Evolutionary conservation across 495 filamentous ascomycete genomes (phyloP), one percentile per base, ranked within the genome.

Genomic region (Cercophora newfieldiana): DNA sequence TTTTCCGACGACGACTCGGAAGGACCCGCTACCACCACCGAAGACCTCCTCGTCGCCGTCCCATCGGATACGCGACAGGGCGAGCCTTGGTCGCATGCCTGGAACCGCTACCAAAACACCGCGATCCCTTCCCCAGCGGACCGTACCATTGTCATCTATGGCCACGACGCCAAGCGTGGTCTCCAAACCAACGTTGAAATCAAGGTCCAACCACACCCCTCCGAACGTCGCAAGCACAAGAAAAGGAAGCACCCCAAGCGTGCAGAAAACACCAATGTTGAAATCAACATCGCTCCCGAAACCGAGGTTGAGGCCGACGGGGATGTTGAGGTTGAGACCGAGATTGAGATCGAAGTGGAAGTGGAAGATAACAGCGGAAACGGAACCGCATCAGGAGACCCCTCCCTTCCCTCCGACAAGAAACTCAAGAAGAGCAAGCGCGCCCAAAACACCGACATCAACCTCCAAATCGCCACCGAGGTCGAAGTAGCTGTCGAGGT

Each of bases 81-180:
- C 30, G 82, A 79, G 44, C 84, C 82, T 5, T 96, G 92, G 92
- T 81, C 83, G 59, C 86, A 89, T 75, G 86, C 88, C 69, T 79
- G 81, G 81, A 77, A 78, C 65, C 67, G 69, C 30, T 53, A 64
- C 68, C 79, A 78, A 53, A 77, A 75, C 62, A 55, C 18, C 53
- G 44, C 26, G 2, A 62, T 70, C 26, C 54, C 47, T 61, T 21
- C 26, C n/a, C 26, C 54, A n/a, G 65, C 58, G 44, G 59, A 69
- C 8, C 74, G 75, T 22, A 61, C 70, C 50, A 89, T 89, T 21
- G 83, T 84, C 2, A 86, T 95, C 55, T 99, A 97, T 72, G 95
- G 94, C 3, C 95, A 99, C 72, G 91, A 98, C 74, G 85, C 91
- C 47, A 87, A 86, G 48, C 74, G 78, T 0, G 91, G 91, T 0